Conservation (phyloP, 257 asterid genomes). For the Euphrasia confusa region DNA sequence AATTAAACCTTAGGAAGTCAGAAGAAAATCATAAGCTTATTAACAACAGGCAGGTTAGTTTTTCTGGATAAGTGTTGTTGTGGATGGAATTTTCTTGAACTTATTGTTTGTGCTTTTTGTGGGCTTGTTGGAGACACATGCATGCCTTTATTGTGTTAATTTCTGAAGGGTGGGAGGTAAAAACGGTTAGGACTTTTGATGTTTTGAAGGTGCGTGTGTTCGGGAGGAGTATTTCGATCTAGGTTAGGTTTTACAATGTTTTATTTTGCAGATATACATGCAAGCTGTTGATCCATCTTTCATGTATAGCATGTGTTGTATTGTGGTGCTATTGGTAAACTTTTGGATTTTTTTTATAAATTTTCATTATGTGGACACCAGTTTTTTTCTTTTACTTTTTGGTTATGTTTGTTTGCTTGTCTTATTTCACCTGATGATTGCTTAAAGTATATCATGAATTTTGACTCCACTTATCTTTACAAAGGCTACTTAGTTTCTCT, state of each 20-base stretch:
- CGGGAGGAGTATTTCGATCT: neutral
- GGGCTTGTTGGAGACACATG: constrained; percentile 6
- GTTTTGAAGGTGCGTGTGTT: no score
- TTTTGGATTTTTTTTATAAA: constrained; percentile 4
- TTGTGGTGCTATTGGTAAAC: neutral
- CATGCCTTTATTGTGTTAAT: constrained; percentile 8
- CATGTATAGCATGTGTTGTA: neutral
- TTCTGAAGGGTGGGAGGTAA: neutral
- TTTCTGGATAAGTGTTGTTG: neutral
- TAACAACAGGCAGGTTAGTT: constrained; percentile 15
- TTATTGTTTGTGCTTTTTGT: constrained; percentile 15
- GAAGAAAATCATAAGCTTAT: neutral
- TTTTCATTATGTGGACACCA: neutral
- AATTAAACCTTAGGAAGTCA: constrained; percentile 30
- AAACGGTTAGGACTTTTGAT: neutral
- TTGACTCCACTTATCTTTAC: no score
- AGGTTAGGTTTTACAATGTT: constrained; percentile 3
- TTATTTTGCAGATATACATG: neutral
- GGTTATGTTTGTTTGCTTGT: no score
- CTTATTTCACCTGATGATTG: no score
- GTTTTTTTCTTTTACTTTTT: no score
- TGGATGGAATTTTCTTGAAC: constrained; percentile 20
- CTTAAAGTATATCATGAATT: no score
- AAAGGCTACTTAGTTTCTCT: no score
- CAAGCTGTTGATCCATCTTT: neutral